These are phyloP conservation scores for Gossypium sturtianum DNA, from an alignment of 345 rosid genomes.

Conservation along the genomic window DNA sequence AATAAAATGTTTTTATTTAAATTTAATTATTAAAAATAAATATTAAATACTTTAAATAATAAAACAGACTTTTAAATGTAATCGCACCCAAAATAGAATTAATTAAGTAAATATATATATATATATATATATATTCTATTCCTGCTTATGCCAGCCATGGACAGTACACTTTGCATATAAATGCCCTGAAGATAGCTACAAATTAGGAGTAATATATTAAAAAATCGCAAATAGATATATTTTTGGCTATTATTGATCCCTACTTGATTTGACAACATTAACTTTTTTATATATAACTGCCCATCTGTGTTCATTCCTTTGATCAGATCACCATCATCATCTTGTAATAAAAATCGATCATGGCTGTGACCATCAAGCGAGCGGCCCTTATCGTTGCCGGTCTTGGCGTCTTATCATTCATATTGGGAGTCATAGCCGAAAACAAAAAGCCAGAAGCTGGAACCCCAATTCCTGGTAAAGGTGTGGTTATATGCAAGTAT, in stretches of 20 bases:
- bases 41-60: too few relatives aligned
- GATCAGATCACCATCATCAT: neutral
- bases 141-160: too few relatives aligned
- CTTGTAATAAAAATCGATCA: constrained; percentile 7
- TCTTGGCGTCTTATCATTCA: constrained; percentile 56
- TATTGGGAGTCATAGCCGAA: constrained; percentile 68
- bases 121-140: too few relatives aligned
- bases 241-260: neutral
- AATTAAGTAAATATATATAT: too few relatives aligned
- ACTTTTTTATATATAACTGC: neutral
- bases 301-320: neutral
- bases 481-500: constrained; percentile 68
- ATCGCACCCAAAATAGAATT: too few relatives aligned
- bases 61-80: too few relatives aligned
- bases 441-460: constrained; percentile 84
- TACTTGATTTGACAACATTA: neutral
- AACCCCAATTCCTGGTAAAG: constrained; percentile 54
- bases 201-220: neutral
- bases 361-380: constrained; percentile 60
- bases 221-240: neutral
- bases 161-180: neutral
- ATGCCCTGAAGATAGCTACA: neutral
- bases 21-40: too few relatives aligned
- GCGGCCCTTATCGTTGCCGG: constrained; percentile 50
- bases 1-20: too few relatives aligned